Evolutionary conservation across 805 yeast species (phyloP).

Genomic region (Suhomyces sp.): DNA sequence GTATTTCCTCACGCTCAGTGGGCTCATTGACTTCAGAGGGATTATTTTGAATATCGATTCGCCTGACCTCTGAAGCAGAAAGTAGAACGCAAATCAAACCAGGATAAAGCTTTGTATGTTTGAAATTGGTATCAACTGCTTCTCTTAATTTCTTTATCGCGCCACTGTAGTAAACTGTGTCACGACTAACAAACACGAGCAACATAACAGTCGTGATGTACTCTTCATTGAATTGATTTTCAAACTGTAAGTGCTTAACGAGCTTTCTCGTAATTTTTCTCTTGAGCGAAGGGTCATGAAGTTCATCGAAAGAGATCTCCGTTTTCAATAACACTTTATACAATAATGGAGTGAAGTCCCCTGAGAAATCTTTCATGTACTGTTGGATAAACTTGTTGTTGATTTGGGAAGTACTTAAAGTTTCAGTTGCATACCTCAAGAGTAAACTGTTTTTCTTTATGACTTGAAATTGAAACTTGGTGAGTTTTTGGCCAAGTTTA

Average conservation of each 20-base stretch:
- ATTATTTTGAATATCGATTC: not conserved
- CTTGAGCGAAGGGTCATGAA: conserved; percentile 15
- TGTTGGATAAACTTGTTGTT: conserved; percentile 16
- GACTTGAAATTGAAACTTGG: conserved; percentile 37
- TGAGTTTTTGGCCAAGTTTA: conserved; percentile 23
- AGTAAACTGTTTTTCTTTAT: conserved; percentile 46
- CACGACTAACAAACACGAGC: conserved; percentile 25
- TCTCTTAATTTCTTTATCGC: not conserved
- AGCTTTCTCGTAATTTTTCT: conserved; percentile 21
- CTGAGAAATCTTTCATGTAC: conserved; percentile 23
- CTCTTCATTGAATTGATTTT: conserved; percentile 9
- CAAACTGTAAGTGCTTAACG: conserved; percentile 8
- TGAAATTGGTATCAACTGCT: conserved; percentile 1
- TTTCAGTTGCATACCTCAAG: conserved; percentile 41
- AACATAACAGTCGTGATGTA: conserved; percentile 29
- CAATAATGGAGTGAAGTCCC: conserved; percentile 31
- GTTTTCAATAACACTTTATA: conserved; percentile 31
- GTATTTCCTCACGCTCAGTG: not conserved
- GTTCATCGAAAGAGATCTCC: conserved; percentile 27
- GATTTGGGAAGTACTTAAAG: conserved; percentile 27
- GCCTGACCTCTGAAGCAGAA: too few species aligned
- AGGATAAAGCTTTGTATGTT: conserved; percentile 5
- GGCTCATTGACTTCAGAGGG: not conserved
- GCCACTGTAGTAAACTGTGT: conserved; percentile 8
- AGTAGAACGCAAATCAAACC: conserved; percentile 15